Evolutionary conservation across 2,329 filamentous ascomycete species (phyloP).

Genomic region (Fusarium globosum): DNA sequence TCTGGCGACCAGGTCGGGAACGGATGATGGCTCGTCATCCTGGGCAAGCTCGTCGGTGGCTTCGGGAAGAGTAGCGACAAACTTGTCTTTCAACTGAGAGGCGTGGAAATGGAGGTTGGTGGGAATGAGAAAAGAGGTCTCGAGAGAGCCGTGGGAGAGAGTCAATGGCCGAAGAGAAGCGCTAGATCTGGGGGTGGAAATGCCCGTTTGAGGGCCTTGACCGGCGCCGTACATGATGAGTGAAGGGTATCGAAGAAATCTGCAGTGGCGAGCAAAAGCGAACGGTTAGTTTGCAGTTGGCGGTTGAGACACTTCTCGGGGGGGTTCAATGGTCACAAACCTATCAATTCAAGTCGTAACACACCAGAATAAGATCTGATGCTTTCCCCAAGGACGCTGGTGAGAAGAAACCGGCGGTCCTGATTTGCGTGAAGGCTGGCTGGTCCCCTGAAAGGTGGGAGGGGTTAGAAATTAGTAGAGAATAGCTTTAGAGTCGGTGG

Average conservation of each 20-base stretch:
- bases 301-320: background rate
- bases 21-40: constrained; percentile 98
- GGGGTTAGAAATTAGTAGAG: constrained; percentile 45
- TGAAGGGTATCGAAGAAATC: constrained; percentile 57
- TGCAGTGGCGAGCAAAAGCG: constrained; percentile 23
- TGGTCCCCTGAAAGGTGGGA: constrained; percentile 44
- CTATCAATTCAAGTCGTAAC: constrained; percentile 48
- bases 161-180: constrained; percentile 92
- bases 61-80: constrained; percentile 83
- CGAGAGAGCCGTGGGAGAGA: constrained; percentile 92
- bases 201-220: constrained; percentile 91
- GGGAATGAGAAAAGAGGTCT: constrained; percentile 94
- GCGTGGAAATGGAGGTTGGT: constrained; percentile 97
- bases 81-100: constrained; percentile 91
- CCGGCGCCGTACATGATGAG: constrained; percentile 85
- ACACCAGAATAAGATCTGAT: constrained; percentile 40
- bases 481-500: constrained; percentile 43
- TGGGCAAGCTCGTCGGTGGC: constrained; percentile 97
- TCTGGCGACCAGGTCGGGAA: constrained; percentile 89
- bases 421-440: constrained; percentile 44
- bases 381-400: constrained; percentile 46
- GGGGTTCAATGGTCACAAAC: constrained; percentile 39
- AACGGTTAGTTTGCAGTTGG: constrained; percentile 31
- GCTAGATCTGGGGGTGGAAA: constrained; percentile 94
- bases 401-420: constrained; percentile 40